These are phyloP conservation scores for Nemophila menziesii DNA, from an alignment of 257 asterid genomes.

Conservation along the genomic window DNA sequence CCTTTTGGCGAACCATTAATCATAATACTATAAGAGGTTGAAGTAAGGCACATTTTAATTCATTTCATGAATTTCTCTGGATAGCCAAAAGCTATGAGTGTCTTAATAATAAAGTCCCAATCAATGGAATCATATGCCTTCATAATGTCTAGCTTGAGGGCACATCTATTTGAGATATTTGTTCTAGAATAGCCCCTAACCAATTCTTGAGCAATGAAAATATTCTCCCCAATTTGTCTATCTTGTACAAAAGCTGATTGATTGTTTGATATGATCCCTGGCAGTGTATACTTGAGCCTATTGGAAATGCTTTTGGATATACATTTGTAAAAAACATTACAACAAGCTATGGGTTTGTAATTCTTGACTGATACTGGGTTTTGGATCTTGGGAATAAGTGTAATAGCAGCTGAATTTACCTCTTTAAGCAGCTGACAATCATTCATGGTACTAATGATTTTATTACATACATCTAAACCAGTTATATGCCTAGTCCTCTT, in stretches of 20 bases:
- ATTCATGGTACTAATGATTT: neutral
- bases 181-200: too few species aligned
- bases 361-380: neutral
- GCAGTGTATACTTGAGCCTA: neutral
- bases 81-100: too few species aligned
- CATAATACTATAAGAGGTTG: too few species aligned
- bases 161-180: too few species aligned
- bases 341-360: neutral
- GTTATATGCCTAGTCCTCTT: too few species aligned
- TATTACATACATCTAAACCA: too few species aligned
- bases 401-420: neutral
- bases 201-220: neutral
- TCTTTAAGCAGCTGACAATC: neutral
- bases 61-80: too few species aligned
- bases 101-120: too few species aligned
- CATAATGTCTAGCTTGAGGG: too few species aligned
- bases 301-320: neutral
- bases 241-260: neutral
- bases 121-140: too few species aligned
- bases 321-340: neutral
- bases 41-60: too few species aligned
- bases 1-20: too few species aligned
- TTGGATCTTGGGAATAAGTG: neutral
- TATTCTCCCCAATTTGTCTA: neutral
- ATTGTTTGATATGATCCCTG: neutral